A percentile compares a stretch with the other conserved stretches of the same genome.
Conservation (phyloP, 179 eudicot species). For the Silene coronaria region DNA sequence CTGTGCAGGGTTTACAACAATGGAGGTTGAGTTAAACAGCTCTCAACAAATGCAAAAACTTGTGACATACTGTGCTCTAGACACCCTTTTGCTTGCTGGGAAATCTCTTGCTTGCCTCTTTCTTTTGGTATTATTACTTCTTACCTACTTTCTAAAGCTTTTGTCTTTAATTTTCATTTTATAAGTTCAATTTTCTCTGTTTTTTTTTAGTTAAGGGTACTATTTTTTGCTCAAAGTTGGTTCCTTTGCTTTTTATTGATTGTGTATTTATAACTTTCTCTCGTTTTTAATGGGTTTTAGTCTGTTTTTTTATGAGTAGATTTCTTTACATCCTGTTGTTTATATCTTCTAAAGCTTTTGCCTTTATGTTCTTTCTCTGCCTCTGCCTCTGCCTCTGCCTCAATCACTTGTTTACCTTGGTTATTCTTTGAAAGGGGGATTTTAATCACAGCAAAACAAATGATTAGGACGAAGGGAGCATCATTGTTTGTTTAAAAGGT, state of each 20-base stretch:
- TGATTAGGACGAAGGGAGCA: neutral
- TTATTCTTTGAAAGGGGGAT: too few relatives aligned
- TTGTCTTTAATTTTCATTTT: neutral
- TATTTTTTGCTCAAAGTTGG: neutral
- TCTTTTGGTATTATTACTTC: constrained; percentile 27
- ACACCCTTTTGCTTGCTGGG: constrained; percentile 34
- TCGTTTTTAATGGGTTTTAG: neutral
- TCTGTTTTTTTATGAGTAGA: neutral
- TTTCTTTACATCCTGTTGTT: too few relatives aligned
- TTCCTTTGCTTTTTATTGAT: neutral
- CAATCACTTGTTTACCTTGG: too few relatives aligned
- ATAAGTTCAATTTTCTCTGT: neutral
- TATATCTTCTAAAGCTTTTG: too few relatives aligned
- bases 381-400: too few relatives aligned
- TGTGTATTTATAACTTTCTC: neutral
- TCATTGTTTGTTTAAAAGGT: too few relatives aligned
- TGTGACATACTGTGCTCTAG: constrained; percentile 18
- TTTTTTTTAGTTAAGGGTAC: neutral
- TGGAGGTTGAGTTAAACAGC: constrained; percentile 35
- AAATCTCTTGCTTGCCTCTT: constrained; percentile 37
- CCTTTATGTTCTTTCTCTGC: too few relatives aligned
- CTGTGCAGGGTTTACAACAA: constrained; percentile 21
- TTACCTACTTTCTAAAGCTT: neutral
- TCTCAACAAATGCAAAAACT: constrained; percentile 19
- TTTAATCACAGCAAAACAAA: neutral